These are phyloP conservation scores for Diplodia scrobiculata DNA, from an alignment of 2,329 filamentous ascomycete genomes.

Conservation along the genomic window DNA sequence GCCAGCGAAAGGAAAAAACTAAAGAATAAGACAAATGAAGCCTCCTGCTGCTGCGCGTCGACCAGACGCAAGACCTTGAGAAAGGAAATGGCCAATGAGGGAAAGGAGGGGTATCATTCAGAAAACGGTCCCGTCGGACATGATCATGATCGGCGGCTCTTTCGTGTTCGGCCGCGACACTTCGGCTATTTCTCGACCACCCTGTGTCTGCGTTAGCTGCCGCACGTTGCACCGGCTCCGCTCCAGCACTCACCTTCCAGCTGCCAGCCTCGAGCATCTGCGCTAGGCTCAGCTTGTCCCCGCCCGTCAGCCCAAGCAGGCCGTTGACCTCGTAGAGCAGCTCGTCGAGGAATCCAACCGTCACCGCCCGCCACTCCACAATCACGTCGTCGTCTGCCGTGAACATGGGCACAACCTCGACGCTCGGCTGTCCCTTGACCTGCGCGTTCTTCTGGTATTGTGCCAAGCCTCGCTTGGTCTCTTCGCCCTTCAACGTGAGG, in stretches of 20 bases:
- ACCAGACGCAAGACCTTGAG: slow-evolving; percentile 12
- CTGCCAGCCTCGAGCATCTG: slow-evolving; percentile 94
- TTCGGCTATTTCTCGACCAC: slow-evolving; percentile 92
- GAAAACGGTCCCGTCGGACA: slow-evolving; percentile 95
- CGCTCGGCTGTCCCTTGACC: slow-evolving; percentile 69
- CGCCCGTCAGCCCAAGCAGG: slow-evolving; percentile 67
- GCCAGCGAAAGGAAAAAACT: slow-evolving; percentile 2
- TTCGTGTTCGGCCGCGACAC: slow-evolving; percentile 94
- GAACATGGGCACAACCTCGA: slow-evolving; percentile 75
- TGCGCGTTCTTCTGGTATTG: slow-evolving; percentile 71
- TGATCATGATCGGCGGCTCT: slow-evolving; percentile 92
- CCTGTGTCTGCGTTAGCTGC: slow-evolving; percentile 54
- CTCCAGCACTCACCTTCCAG: slow-evolving; percentile 77
- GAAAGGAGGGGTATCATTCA: slow-evolving; percentile 54
- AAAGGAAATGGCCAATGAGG: slow-evolving; percentile 24
- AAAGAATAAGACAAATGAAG: slow-evolving; percentile 8
- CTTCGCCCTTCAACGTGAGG: slow-evolving; percentile 70
- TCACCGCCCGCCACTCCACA: slow-evolving; percentile 76
- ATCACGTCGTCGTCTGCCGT: slow-evolving; percentile 74
- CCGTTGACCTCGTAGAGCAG: slow-evolving; percentile 69
- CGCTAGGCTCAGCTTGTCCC: slow-evolving; percentile 71
- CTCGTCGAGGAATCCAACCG: slow-evolving; percentile 73
- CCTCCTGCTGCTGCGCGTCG: slow-evolving; percentile 24
- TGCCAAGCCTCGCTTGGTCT: slow-evolving; percentile 69
- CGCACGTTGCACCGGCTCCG: slow-evolving; percentile 24